Evolutionary conservation across 257 asterid species (phyloP).

Genomic region (Fraxinus cuspidata): DNA sequence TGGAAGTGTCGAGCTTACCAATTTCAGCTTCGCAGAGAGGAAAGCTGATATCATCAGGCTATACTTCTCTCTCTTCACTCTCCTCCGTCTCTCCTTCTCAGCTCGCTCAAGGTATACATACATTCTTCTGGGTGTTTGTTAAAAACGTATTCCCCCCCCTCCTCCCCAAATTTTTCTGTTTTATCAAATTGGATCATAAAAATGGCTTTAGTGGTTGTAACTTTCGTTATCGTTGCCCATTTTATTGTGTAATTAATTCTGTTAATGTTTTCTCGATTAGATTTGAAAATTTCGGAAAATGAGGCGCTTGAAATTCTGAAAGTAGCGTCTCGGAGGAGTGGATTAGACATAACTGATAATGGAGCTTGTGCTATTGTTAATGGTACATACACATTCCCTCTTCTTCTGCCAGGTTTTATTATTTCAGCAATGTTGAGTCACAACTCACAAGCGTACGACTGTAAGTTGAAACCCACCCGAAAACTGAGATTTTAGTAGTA

Average conservation of each 20-base stretch:
- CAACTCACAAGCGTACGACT: not conserved
- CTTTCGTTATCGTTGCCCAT: not conserved
- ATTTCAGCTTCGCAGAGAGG: constrained; percentile 78
- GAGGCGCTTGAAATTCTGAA: constrained; percentile 64
- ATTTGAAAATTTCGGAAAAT: constrained; percentile 64
- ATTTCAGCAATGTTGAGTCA: not conserved
- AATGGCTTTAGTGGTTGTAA: not conserved
- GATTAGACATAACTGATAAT: constrained; percentile 42
- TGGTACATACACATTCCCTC: constrained; percentile 41
- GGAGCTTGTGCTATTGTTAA: constrained; percentile 51
- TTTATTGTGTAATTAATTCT: not conserved
- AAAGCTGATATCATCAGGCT: constrained; percentile 76
- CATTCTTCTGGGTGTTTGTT: not conserved
- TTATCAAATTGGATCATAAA: not conserved
- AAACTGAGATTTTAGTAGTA: not conserved
- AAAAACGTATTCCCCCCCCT: not conserved
- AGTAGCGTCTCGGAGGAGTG: constrained; percentile 57
- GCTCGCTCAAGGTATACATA: constrained; percentile 58
- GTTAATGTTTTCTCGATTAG: constrained; percentile 29
- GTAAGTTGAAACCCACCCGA: not conserved
- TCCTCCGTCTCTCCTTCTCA: constrained; percentile 47
- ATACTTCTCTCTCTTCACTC: constrained; percentile 63
- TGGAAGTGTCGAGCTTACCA: constrained; percentile 73
- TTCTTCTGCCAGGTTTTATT: not conserved
- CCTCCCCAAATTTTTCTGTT: not conserved